These are phyloP conservation scores for Alloteropsis semialata DNA, from an alignment of 176 grass and related monocot genomes.

Conservation along the genomic window DNA sequence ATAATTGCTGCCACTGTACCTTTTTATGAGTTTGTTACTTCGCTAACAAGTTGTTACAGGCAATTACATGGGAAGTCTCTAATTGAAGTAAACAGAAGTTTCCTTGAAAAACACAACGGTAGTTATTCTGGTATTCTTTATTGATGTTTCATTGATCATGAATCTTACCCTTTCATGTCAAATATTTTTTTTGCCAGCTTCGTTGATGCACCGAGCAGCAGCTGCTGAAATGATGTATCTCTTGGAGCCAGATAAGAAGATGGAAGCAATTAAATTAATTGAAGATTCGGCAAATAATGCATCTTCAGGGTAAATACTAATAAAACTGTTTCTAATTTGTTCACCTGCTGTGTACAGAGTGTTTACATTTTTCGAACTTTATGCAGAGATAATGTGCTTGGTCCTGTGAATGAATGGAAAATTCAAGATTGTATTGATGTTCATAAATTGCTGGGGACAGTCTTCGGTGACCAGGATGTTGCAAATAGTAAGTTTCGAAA, in stretches of 20 bases:
- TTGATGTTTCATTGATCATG: not conserved
- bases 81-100: constrained; percentile 70
- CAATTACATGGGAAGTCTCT: constrained; percentile 84
- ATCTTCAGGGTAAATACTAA: constrained; percentile 59
- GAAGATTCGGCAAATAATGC: constrained; percentile 80
- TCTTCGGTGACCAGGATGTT: constrained; percentile 59
- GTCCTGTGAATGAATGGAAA: constrained; percentile 65
- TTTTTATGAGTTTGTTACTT: constrained; percentile 18
- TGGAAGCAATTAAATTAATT: constrained; percentile 85
- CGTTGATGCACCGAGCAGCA: constrained; percentile 80
- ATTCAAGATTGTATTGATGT: constrained; percentile 85
- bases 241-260: constrained; percentile 79
- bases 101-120: constrained; percentile 90
- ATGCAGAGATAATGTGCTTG: constrained; percentile 54
- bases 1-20: not conserved
- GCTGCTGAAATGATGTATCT: constrained; percentile 90
- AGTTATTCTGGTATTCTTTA: constrained; percentile 8
- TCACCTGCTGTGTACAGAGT: not conserved
- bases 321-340: not conserved
- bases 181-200: constrained; percentile 47
- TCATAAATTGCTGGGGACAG: constrained; percentile 75
- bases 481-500: constrained; percentile 65
- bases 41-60: constrained; percentile 46
- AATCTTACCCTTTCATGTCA: constrained; percentile 6
- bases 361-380: constrained; percentile 20